Conservation (phyloP, 306 rosid genomes). For the Argentina anserina region DNA sequence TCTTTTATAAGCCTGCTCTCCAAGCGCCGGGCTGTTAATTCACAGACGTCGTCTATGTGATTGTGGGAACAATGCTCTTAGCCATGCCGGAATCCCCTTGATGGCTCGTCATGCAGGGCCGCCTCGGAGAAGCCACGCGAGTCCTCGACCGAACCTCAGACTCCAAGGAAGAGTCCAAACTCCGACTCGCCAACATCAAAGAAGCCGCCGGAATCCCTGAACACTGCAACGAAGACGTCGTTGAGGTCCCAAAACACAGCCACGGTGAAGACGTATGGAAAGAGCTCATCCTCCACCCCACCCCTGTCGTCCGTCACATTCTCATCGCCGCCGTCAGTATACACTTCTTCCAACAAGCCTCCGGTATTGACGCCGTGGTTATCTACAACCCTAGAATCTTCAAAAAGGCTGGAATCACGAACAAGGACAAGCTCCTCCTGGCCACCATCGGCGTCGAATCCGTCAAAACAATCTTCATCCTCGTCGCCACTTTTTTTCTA, state of each 20-base stretch:
- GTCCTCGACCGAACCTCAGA: constrained; percentile 69
- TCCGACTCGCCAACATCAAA: constrained; percentile 60
- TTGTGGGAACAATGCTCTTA: no score
- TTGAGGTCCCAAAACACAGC: constrained; percentile 28
- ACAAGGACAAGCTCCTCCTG: constrained; percentile 21
- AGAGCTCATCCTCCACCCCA: constrained; percentile 53
- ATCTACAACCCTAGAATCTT: constrained; percentile 69
- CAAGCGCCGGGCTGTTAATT: no score
- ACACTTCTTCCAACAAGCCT: constrained; percentile 74
- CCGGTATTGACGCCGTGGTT: constrained; percentile 77
- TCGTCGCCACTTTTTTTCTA: constrained; percentile 60
- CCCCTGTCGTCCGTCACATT: constrained; percentile 65
- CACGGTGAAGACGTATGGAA: constrained; percentile 70
- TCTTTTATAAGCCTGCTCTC: no score
- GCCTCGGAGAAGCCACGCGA: constrained; percentile 53
- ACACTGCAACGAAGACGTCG: constrained; percentile 47
- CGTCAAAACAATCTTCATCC: constrained; percentile 50
- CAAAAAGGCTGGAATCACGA: constrained; percentile 53
- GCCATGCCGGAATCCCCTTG: constrained; percentile 89
- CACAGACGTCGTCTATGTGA: no score
- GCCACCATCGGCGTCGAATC: constrained; percentile 77
- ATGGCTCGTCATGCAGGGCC: constrained; percentile 82
- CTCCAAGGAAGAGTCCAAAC: constrained; percentile 47
- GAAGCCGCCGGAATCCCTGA: constrained; percentile 67
- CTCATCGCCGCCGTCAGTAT: constrained; percentile 51